Base-by-base conservation (phyloP, 2,329 filamentous ascomycete species). In the Zasmidium citrigriseum region DNA sequence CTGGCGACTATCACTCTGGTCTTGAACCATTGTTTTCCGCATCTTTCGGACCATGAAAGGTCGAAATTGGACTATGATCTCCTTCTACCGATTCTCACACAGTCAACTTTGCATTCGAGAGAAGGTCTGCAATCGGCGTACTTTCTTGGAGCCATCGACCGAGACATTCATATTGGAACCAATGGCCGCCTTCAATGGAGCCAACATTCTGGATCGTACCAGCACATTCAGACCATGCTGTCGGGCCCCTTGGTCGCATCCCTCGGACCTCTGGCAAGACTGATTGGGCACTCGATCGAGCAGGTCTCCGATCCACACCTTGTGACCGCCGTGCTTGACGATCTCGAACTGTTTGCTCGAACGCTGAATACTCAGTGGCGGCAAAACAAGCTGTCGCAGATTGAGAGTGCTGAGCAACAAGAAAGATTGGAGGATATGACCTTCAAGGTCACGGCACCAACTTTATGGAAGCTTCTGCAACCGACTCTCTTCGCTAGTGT, bases 61-160 rank as follows among this genome's bases (percentile, higher is more conserved):
- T 74, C 76, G 4, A 76, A 81, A 48, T 71, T 96, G 41, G 80
- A 91, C 67, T 89, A 87, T 73, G 84, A 91, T 64, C 52, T 63
- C 3, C 77, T 96, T 20, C 78, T 96, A 10, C 90, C 91, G 0
- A 78, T 90, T 0, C 77, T 89, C 38, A 79, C 90, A 29, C 84
- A 85, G 54, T 84, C 88, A 0, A 83, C 90, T 10, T 87, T 88
- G 5, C 87, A 88, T 45, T 86, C 85, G 0, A 80, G 80, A 0
- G 88, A 93, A 68, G 91, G 91, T 1, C 86, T 96, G 52, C 84
- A 88, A 63, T 86, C 87, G 18, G 91, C 88, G 0, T 87, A 89
- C 63, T 93, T 96, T 63, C 78, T 97, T 2, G 83, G 82, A 1
- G 81, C 82, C 0, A 83, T 96, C 59, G 85, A 89, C 63, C 76